A percentile compares a stretch with the other conserved stretches of the same genome.
These are phyloP conservation scores for Leptographium flavum DNA, from an alignment of 2,329 filamentous ascomycete species.

Conservation along the genomic window DNA sequence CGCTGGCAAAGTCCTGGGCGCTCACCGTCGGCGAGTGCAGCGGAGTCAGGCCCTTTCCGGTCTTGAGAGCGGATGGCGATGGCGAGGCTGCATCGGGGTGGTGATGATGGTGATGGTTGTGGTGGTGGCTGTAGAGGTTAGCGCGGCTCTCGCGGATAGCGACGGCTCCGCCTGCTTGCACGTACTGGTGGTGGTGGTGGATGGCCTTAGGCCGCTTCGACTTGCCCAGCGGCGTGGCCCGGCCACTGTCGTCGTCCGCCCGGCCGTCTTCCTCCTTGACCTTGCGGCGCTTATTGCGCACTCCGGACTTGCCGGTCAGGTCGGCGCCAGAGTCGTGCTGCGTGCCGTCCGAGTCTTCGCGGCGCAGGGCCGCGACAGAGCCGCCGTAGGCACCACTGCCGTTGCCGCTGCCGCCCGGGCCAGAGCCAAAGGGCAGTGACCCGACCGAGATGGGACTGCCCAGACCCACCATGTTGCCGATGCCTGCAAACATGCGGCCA, in stretches of 20 bases:
- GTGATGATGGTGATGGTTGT: constrained; percentile 49
- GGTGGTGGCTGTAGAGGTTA: constrained; percentile 18
- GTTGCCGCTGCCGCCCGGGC: constrained; percentile 18
- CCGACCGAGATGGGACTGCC: constrained; percentile 33
- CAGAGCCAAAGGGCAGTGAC: constrained; percentile 26
- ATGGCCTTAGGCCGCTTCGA: constrained; percentile 53
- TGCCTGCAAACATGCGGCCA: constrained; percentile 89
- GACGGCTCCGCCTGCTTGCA: constrained; percentile 13
- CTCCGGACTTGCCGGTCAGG: constrained; percentile 18
- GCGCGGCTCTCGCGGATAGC: background rate
- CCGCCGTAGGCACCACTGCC: background rate
- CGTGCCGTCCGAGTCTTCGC: constrained; percentile 35
- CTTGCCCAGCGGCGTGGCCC: constrained; percentile 43
- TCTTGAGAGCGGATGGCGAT: constrained; percentile 28
- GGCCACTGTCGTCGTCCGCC: constrained; percentile 52
- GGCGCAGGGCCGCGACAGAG: constrained; percentile 20
- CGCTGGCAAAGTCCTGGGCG: constrained; percentile 18
- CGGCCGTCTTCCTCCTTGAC: constrained; percentile 61
- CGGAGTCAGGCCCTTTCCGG: constrained; percentile 29
- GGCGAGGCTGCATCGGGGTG: constrained; percentile 29
- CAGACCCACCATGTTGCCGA: constrained; percentile 44
- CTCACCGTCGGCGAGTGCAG: constrained; percentile 29
- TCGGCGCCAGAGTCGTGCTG: constrained; percentile 31
- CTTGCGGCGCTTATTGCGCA: constrained; percentile 50
- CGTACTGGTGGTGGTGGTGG: constrained; percentile 54